Conservation (phyloP, 1,284 basidiomycete species). For the Ustilago sp. region DNA sequence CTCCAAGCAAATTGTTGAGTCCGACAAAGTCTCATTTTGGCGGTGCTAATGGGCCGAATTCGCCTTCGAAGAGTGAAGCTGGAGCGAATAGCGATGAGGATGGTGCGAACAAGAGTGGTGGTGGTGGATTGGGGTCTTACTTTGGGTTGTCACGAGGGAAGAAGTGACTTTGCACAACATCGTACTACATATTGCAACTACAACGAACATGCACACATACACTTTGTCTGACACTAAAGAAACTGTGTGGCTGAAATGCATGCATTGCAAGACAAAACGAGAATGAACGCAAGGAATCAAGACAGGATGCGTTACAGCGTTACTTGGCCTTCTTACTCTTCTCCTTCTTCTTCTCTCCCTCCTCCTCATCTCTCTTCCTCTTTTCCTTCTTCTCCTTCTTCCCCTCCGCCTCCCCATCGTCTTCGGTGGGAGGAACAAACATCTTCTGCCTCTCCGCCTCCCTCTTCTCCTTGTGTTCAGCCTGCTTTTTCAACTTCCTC, state of each 20-base stretch:
- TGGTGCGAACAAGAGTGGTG: conserved; percentile 6
- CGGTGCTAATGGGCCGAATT: neutral
- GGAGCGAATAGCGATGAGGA: conserved; percentile 5
- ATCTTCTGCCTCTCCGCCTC: conserved; percentile 58
- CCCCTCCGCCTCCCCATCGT: conserved; percentile 11
- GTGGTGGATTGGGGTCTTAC: conserved; percentile 30
- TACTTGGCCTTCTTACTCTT: conserved; percentile 37
- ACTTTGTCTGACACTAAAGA: neutral
- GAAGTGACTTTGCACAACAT: conserved; percentile 4
- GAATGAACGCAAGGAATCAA: too few species aligned
- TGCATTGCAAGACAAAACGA: neutral
- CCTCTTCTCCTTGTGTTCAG: conserved; percentile 44
- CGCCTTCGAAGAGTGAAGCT: conserved; percentile 14
- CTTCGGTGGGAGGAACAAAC: conserved; percentile 57
- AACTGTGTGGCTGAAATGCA: neutral
- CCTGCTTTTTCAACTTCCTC: conserved; percentile 53
- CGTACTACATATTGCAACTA: neutral
- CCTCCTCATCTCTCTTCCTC: conserved; percentile 1
- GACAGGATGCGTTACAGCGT: neutral
- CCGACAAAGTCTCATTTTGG: conserved; percentile 3
- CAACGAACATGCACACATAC: neutral
- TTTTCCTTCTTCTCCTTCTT: conserved; percentile 23
- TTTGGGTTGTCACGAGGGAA: conserved; percentile 28
- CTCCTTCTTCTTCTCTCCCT: conserved; percentile 12
- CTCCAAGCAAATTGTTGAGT: conserved; percentile 12